Evolutionary conservation across 495 filamentous ascomycete species (phyloP).

Genomic region (Podospora fimiseda): DNA sequence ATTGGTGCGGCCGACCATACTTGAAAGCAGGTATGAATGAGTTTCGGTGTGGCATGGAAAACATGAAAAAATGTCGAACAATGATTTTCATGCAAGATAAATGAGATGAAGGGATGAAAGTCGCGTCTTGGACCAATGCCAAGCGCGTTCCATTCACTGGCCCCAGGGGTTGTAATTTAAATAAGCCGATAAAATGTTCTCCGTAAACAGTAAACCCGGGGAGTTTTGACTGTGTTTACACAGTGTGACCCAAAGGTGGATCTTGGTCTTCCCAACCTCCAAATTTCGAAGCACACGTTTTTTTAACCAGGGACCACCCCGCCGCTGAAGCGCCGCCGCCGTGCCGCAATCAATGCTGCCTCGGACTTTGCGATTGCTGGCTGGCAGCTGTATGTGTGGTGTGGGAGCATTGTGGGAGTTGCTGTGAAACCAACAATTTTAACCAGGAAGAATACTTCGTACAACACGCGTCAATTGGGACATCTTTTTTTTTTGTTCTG

Average conservation of each 20-base stretch:
- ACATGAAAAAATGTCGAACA: too few relatives aligned
- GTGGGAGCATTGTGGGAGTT: background rate
- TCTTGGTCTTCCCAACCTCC: background rate
- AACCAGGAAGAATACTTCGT: background rate
- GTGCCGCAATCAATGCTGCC: background rate
- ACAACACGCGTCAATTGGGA: background rate
- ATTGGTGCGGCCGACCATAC: slow-evolving; percentile 7
- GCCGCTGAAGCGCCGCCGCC: background rate
- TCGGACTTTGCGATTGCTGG: background rate
- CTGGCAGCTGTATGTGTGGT: background rate
- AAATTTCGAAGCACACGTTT: background rate
- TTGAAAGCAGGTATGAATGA: background rate
- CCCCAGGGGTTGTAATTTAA: too few relatives aligned
- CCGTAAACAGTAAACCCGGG: background rate
- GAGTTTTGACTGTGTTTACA: background rate
- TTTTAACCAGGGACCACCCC: background rate
- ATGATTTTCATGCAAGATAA: too few relatives aligned
- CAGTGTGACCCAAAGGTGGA: background rate
- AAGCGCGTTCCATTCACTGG: background rate
- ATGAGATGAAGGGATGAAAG: background rate
- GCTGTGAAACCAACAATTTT: background rate
- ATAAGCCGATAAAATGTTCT: background rate
- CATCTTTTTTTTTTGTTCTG: background rate
- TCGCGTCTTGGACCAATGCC: background rate
- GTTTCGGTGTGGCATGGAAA: background rate